A percentile compares a stretch with the other conserved stretches of the same genome.
phyloP scores from a whole-genome alignment of 192 early-diverging fungal genomes.

The Cladochytrium replicatum region DNA sequence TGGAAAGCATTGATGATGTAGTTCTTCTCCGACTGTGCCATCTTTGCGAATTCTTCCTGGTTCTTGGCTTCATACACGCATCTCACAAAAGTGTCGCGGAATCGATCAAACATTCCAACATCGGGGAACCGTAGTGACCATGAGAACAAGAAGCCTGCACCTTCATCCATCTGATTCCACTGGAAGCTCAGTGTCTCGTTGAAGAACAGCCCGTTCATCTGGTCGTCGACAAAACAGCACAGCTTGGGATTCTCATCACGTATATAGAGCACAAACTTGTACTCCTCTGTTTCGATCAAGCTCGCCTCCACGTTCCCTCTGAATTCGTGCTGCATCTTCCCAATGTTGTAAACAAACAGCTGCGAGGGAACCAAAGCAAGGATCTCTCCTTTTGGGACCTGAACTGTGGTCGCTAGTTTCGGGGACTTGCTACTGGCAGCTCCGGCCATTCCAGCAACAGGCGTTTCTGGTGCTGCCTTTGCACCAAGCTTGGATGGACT shows the following conservation, averaged over 20 bases:
- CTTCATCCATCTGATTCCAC: slow-evolving; percentile 64
- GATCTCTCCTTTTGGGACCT: slow-evolving; percentile 31
- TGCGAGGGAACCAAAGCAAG: slow-evolving; percentile 39
- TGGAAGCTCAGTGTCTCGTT: slow-evolving; percentile 59
- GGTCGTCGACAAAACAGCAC: too few relatives aligned
- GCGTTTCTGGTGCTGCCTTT: too few relatives aligned
- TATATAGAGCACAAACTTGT: slow-evolving; percentile 21
- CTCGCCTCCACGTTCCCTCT: slow-evolving; percentile 13
- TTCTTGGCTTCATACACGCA: slow-evolving; percentile 71
- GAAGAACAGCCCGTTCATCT: slow-evolving; percentile 73
- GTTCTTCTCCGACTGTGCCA: slow-evolving; percentile 55
- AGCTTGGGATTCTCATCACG: too few relatives aligned
- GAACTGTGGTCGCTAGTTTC: too few relatives aligned
- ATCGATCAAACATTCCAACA: slow-evolving; percentile 33
- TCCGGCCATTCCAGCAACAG: too few relatives aligned
- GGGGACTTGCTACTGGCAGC: too few relatives aligned
- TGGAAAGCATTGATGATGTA: slow-evolving; percentile 67
- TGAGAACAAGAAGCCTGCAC: slow-evolving; percentile 46
- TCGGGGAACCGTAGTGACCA: slow-evolving; percentile 62
- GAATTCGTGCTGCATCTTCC: slow-evolving; percentile 18
- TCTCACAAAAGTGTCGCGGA: slow-evolving; percentile 58
- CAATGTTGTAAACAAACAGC: slow-evolving; percentile 58
- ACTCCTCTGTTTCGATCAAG: slow-evolving; percentile 15
- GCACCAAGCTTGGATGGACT: background rate
- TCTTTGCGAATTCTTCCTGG: slow-evolving; percentile 51